phyloP scores from a whole-genome alignment of 306 rosid genomes.

The Prunus armeniaca region DNA sequence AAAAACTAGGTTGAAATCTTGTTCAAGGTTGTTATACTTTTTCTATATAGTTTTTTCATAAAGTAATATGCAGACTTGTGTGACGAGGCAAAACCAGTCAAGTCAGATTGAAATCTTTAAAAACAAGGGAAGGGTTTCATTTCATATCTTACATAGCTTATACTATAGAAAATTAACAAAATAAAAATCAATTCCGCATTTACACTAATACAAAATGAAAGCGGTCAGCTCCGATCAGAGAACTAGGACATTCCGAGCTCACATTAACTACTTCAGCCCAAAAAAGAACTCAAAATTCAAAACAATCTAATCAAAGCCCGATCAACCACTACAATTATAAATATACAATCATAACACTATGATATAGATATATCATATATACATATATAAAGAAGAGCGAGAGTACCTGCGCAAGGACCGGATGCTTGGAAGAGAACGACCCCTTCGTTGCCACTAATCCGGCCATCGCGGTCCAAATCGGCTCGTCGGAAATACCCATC shows the following conservation, averaged over 20 bases:
- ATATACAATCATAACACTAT: neutral
- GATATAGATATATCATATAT: neutral
- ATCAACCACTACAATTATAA: neutral
- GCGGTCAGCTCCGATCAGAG: neutral
- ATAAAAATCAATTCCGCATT: neutral
- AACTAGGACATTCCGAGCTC: neutral
- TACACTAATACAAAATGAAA: neutral
- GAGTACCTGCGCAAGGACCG: conserved; percentile 88
- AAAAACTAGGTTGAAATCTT: too few species aligned
- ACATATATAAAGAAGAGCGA: neutral
- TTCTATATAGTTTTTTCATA: neutral
- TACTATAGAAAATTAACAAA: neutral
- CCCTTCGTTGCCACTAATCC: conserved; percentile 91
- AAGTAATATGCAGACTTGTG: neutral
- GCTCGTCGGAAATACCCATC: conserved; percentile 90
- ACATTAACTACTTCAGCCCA: conserved; percentile 16
- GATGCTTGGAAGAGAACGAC: conserved; percentile 93
- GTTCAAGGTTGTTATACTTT: too few species aligned
- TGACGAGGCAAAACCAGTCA: neutral
- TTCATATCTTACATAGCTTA: too few species aligned
- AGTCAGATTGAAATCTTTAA: neutral
- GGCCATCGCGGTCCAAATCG: conserved; percentile 95
- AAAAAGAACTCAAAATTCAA: conserved; percentile 7
- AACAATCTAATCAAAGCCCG: conserved; percentile 21
- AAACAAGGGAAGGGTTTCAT: neutral